Base-by-base conservation (phyloP, 2,329 filamentous ascomycete genomes). In the Kalaharituber pfeilii region DNA sequence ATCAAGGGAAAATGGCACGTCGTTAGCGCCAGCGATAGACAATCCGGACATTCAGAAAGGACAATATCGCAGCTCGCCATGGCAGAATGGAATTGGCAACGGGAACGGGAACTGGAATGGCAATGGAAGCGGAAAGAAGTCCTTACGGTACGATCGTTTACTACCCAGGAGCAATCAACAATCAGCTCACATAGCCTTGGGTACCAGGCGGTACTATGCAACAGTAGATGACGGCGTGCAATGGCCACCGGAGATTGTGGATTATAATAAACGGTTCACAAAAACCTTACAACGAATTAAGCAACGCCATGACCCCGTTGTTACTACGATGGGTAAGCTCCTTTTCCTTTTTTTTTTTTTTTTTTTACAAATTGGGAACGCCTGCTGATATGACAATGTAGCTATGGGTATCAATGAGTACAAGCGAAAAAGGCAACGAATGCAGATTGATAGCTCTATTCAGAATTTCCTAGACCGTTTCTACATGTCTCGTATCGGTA, bases 401-500 rank as follows among this genome's bases (percentile, higher is more conserved):
- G 91, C 91, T 5, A 89, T 98, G 70, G 91, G 91, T 57, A 95
- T 98, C 62, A 77, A 96, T 56, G 91, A 98, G 71, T 98, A 94
- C 75, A 98, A 98, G 73, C 85, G 89, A 54, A 89, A 84, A 67
- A 80, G 87, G 58, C 91, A 98, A 75, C 81, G 91, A 53, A 91
- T 96, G 82, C 91, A 96, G 67, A 98, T 98, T 65, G 91, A 96
- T 70, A 82, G 88, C 67, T 93, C 88, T 63, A 95, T 98, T 56
- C 91, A 98, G 69, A 82, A 86, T 53, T 98, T 98, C 73, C 79
- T 98, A 61, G 91, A 98, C 71, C 85, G 91, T 56, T 98, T 98
- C 71, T 98, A 98, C 75, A 98, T 98, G 91, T 95, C 88, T 45
- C 86, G 91, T 59, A 98, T 98, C 66, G 91, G 91, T 61, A 98